Evolutionary conservation across 345 rosid genomes (phyloP), one percentile per base, ranked within the genome.

Genomic region (Eucalyptus guilfoylei): DNA sequence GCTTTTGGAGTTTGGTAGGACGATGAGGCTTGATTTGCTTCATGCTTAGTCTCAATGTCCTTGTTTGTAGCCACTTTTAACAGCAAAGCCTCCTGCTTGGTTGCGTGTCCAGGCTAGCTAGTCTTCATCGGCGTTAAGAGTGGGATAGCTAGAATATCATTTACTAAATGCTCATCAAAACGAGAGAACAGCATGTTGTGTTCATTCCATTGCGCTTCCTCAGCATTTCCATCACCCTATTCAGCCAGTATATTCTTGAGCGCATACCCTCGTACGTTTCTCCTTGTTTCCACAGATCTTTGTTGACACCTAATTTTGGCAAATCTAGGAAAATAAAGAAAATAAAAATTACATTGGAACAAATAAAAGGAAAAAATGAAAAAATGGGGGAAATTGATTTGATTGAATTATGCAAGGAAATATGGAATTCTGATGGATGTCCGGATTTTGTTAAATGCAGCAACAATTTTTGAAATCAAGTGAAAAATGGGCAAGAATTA

Each of bases 91-190:
- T 58, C 64, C n/a, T 0, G 2, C 64, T 58, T 58, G 7, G 14
- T 26, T 58, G 1, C 0, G 7, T 26, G 64, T 58, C 64, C 2
- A 58, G n/a, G 1, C 2, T 58, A 26, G 2, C 1, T 58, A 1
- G 64, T 58, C 64, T 26, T 11, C 2, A 1, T 5, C 3, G 1
- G 64, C 1, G 7, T 58, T 26, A 11, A 58, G 64, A 26, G n/a
- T 0, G 2, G 2, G 64, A 58, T 58, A 58, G n/a, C 64, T 11
- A 26, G 64, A 58, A 58, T 58, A 58, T 58, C 64, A 58, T 58
- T 58, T 11, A 58, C 64, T 11, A 11, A 1, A 58, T 58, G 64
- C 64, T 58, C 14, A 11, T 58, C 14, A 58, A 0, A 58, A 58
- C 0, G 14, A 58, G n/a, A 58, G n/a, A 58, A 2, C 64, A 58